Percentiles rank a stretch among this genome's conserved stretches.
Conservation (phyloP, 345 rosid genomes). For the Euphorbia peplus region DNA sequence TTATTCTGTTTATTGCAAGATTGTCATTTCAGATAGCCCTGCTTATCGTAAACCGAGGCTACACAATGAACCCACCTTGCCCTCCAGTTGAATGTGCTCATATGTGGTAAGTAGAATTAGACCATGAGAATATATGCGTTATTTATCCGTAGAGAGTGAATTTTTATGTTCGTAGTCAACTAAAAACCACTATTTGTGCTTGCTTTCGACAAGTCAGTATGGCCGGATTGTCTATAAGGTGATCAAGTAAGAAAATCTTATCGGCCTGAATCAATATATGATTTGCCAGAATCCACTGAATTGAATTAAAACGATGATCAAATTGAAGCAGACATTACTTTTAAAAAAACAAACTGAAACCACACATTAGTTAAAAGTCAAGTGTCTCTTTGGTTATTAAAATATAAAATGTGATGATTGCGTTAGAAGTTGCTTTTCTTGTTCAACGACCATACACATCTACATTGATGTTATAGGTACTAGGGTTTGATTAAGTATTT, state of each 20-base stretch:
- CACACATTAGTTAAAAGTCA: neutral
- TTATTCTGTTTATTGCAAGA: conserved; percentile 31
- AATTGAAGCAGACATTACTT: neutral
- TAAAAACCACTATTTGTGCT: neutral
- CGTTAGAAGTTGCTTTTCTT: neutral
- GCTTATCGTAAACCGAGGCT: conserved; percentile 86
- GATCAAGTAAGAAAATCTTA: neutral
- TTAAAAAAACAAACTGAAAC: too few relatives aligned
- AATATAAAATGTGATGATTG: neutral
- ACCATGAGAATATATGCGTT: conserved; percentile 6
- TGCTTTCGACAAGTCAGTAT: neutral
- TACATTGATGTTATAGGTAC: neutral
- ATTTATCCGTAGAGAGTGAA: neutral
- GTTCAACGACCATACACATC: neutral
- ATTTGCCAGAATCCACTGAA: neutral
- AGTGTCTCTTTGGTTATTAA: neutral
- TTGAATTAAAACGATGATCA: neutral
- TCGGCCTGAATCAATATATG: neutral
- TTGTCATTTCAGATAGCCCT: conserved; percentile 74
- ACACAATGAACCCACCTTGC: conserved; percentile 92
- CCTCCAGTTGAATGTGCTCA: conserved; percentile 98
- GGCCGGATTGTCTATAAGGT: neutral
- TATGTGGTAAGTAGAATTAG: conserved; percentile 66
- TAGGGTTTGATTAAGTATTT: neutral
- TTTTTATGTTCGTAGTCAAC: neutral